These are phyloP conservation scores for Colletotrichum agaves DNA, from an alignment of 2,329 filamentous ascomycete genomes.

Conservation along the genomic window DNA sequence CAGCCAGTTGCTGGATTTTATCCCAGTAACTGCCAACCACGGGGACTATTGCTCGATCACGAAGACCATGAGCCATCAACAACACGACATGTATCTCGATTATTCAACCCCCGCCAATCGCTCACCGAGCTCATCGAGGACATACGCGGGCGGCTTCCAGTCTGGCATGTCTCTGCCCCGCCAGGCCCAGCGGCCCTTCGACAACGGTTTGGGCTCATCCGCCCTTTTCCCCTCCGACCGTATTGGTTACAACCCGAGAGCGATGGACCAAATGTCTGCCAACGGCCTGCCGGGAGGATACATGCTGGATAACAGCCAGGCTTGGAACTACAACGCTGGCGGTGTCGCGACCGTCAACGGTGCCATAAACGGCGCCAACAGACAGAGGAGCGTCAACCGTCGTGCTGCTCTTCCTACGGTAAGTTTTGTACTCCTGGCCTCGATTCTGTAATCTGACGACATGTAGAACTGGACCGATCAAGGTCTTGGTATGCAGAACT, in stretches of 20 bases:
- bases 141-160: conserved; percentile 64
- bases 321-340: conserved; percentile 79
- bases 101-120: conserved; percentile 66
- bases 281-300: conserved; percentile 56
- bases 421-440: conserved; percentile 48
- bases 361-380: conserved; percentile 71
- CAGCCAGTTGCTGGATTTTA: conserved; percentile 31
- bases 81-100: conserved; percentile 79
- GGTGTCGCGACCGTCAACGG: conserved; percentile 72
- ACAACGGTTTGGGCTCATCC: conserved; percentile 71
- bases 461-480: conserved; percentile 64
- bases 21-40: conserved; percentile 20
- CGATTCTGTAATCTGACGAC: conserved; percentile 6
- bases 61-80: conserved; percentile 61
- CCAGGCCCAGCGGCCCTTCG: conserved; percentile 79
- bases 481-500: conserved; percentile 54
- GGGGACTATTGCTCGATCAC: conserved; percentile 20
- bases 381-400: conserved; percentile 65
- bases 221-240: conserved; percentile 78
- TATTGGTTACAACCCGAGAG: conserved; percentile 69
- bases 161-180: conserved; percentile 54
- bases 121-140: conserved; percentile 58
- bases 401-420: conserved; percentile 78
- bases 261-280: conserved; percentile 60
- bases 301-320: conserved; percentile 76